Evolutionary conservation across 352 stramenopile species (phyloP).

Genomic region (Discostella stelligera): DNA sequence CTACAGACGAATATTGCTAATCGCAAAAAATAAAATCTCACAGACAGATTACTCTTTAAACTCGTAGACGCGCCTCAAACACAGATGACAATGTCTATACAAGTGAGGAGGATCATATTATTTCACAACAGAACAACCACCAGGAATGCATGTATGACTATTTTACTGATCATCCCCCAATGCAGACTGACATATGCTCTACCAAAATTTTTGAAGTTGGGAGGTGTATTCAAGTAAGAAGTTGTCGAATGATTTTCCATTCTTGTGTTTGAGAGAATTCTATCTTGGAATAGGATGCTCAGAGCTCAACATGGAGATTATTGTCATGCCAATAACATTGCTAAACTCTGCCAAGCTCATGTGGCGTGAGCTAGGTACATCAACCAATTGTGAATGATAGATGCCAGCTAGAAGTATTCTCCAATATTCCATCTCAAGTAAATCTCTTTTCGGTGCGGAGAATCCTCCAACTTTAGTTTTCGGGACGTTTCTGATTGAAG

Average conservation of each 20-base stretch:
- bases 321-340: constrained; percentile 41
- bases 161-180: constrained; percentile 25
- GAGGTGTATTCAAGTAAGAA: constrained; percentile 40
- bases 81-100: neutral
- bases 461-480: constrained; percentile 31
- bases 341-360: constrained; percentile 50
- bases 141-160: constrained; percentile 50
- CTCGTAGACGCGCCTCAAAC: neutral
- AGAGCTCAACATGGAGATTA: constrained; percentile 48
- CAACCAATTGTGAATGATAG: constrained; percentile 29
- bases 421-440: constrained; percentile 35
- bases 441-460: constrained; percentile 46
- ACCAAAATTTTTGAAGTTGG: constrained; percentile 32
- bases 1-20: neutral
- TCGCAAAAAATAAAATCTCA: too few species aligned
- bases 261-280: neutral
- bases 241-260: neutral
- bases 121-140: constrained; percentile 20
- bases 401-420: constrained; percentile 22
- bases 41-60: too few species aligned
- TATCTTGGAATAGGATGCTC: constrained; percentile 38
- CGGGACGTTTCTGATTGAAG: too few species aligned
- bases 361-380: constrained; percentile 46
- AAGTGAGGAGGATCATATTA: neutral
- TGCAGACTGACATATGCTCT: constrained; percentile 37